Evolutionary conservation across 768 basidiomycete species (phyloP).

Genomic region (Pisolithus tinctorius): DNA sequence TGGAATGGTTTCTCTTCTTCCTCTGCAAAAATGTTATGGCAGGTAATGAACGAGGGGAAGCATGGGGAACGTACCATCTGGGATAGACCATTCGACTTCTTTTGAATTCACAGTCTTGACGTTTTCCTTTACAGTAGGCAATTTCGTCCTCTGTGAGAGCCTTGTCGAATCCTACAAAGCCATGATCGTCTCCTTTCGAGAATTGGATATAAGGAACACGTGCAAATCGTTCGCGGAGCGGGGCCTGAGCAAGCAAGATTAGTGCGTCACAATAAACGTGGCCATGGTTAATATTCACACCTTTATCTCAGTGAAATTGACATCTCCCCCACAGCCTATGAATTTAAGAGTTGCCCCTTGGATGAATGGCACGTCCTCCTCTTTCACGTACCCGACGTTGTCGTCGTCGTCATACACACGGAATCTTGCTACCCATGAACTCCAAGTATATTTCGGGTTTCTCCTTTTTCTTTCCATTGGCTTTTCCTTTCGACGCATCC

Average conservation of each 20-base stretch:
- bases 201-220: constrained; percentile 44
- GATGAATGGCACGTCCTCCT: constrained; percentile 37
- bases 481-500: constrained; percentile 28
- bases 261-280: neutral
- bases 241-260: constrained; percentile 24
- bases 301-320: constrained; percentile 60
- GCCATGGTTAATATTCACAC: constrained; percentile 10
- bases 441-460: constrained; percentile 64
- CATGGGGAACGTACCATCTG: constrained; percentile 42
- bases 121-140: constrained; percentile 55
- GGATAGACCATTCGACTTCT: constrained; percentile 56
- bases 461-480: constrained; percentile 30
- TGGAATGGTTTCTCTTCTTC: constrained; percentile 68
- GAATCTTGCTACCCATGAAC: constrained; percentile 68
- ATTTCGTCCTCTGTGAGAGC: constrained; percentile 67
- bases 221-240: constrained; percentile 41
- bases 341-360: constrained; percentile 43
- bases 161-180: constrained; percentile 54
- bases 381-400: constrained; percentile 40
- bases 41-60: neutral
- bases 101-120: constrained; percentile 60
- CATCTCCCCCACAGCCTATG: constrained; percentile 47
- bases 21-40: constrained; percentile 35
- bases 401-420: constrained; percentile 49
- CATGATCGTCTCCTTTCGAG: constrained; percentile 37